phyloP scores from a whole-genome alignment of 768 basidiomycete species.

The Leccinum sublutescens region DNA sequence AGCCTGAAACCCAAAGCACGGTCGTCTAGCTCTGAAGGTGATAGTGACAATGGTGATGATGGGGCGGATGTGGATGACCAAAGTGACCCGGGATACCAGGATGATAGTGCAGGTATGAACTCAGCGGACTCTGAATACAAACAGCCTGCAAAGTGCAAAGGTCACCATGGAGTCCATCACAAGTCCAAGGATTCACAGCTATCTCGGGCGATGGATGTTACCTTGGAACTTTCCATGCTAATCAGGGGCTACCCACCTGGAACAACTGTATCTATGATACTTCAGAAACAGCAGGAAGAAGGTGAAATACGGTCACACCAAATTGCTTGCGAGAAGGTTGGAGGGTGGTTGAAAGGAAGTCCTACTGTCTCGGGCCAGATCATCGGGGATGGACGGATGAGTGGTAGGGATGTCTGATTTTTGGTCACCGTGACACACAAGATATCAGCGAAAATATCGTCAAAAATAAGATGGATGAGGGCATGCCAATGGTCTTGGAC shows the following conservation, averaged over 20 bases:
- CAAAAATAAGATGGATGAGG: constrained; percentile 5
- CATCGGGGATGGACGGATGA: too few species aligned
- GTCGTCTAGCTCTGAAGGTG: neutral
- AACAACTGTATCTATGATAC: neutral
- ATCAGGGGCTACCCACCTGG: constrained; percentile 96
- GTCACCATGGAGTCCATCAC: neutral
- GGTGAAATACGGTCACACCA: neutral
- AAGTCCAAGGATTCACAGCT: neutral
- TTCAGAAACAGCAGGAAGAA: neutral
- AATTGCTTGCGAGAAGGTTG: neutral
- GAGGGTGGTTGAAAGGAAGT: neutral
- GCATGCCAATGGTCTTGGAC: neutral
- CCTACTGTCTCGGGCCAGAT: too few species aligned
- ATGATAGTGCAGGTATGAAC: neutral
- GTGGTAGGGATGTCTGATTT: too few species aligned
- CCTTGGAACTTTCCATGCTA: constrained; percentile 96
- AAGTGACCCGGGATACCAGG: neutral
- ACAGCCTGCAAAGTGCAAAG: neutral
- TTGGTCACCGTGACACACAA: neutral
- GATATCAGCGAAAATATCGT: constrained; percentile 9
- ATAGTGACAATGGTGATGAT: too few species aligned
- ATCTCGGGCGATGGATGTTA: constrained; percentile 47
- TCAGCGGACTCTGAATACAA: neutral
- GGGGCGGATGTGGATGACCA: neutral
- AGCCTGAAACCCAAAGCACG: neutral